Base-by-base conservation (phyloP, 2,329 filamentous ascomycete species). In the Periconia digitata region DNA sequence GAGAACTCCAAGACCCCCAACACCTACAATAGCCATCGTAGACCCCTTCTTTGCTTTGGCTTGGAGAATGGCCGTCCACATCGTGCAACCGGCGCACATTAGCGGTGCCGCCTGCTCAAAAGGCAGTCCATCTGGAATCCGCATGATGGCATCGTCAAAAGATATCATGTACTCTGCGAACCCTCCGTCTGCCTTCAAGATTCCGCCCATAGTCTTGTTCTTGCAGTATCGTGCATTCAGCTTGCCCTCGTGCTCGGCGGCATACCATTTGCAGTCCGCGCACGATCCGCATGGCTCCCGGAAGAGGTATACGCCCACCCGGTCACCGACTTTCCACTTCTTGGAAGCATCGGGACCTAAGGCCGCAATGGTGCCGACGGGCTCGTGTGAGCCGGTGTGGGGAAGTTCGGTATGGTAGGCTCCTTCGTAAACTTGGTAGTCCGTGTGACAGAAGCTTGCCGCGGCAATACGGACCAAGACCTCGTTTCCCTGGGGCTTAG, bases 141-240 rank as follows among this genome's bases (percentile, higher is more conserved):
- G 27, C 10, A 46, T 43, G n/a, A 53, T 50, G 21, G 46, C 51
- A 8, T 53, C 50, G 1, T 53, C 54, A 48, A 58, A 56, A 1
- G 51, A 58, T 12, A 60, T 52, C 20, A 62, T 51, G 35, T 64
- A 66, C 27, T 67, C 51, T 5, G 60, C 59, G 21, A 66, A 58
- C 0, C 60, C 62, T 36, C 59, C 45, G 53, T 60, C 59, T 40
- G 51, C 42, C n/a, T 47, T 51, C 8, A 64, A 29, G n/a, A n/a
- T n/a, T 38, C 55, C 62, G 23, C 43, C 52, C 47, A 50, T 51
- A 39, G 47, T 51, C 24, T 39, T 54, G 23, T 49, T 58, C 44
- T 51, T 48, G 35, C 60, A 63, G 43, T 56, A 61, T 2, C 51
- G 50, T 18, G 55, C 51, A 22, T 62, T 56, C 4, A 55, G 53